Base-by-base conservation (phyloP, 208 protist species). In the Porcisia hertigi region DNA sequence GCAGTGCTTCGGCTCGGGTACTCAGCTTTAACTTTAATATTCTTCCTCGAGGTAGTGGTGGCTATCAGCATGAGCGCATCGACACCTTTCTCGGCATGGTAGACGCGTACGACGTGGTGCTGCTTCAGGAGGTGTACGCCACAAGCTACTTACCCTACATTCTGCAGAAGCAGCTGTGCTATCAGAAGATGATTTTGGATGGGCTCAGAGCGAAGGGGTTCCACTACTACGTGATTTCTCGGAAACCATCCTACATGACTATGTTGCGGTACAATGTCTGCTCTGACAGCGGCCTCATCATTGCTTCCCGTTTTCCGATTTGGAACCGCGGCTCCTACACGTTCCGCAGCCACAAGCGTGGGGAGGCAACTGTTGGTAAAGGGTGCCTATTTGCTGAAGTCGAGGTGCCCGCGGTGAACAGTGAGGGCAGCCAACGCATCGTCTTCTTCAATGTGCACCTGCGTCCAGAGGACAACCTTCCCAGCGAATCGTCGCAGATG, bases 11-110 rank as follows among this genome's bases (percentile, higher is more conserved):
- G 20, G 85, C 85, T 25, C 94, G 94, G 23, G 89, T 95, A 49
- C 82, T 97, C 62, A 96, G 90, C 76, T 97, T 95, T 77, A 97
- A 97, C 77, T 93, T 97, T 72, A 96, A 96, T 76, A 88, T 96
- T n/a, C 87, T 96, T 49, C 94, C 94, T 12, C 79, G 86, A 4
- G 90, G 92, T 3, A 88, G 88, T 63, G 87, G 91, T 39, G 92
- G 92, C 5, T 97, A 89, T 80, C 92, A 97, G 79, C 78, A 89
- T 39, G 94, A 97, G 70, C 90, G 94, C 34, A 90, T 96, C 47
- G 82, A 90, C 18, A 83, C 89, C 36, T 96, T 97, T 78, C 75
- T 97, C 18, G 60, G 71, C 20, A 76, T 59, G 43, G 83, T 94
- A 3, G 90, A 92, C 71, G 57, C 83, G 36, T 96, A 96, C 77